Base-by-base conservation (phyloP, 2,329 filamentous ascomycete genomes). In the Colletotrichum orbiculare region DNA sequence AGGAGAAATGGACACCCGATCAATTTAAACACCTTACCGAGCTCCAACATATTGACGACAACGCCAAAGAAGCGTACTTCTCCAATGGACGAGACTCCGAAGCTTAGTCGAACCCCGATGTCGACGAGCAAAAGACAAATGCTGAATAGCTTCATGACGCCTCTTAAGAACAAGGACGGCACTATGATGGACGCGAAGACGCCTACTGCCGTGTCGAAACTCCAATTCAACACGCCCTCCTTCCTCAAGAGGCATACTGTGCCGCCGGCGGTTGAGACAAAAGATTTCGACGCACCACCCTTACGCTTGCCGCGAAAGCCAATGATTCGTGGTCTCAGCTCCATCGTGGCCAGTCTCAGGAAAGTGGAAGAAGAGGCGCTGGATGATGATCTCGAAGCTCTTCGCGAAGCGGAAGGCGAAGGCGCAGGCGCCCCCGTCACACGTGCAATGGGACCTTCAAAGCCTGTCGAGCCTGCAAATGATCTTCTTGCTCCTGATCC, bases 331-430 rank as follows among this genome's bases (percentile, higher is more conserved):
- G 91, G 90, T 35, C 77, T 96, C 60, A 94, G 91, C 73, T 89
- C 87, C 67, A 90, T 94, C 69, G 89, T 95, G 25, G 89, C 90
- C 17, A 86, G 86, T 33, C 79, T 95, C 69, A 84, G 89, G 66
- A 89, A 88, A 72, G 82, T 92, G 60, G 89, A 93, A 73, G 90
- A 93, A 56, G 87, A 91, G 48, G 80, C 81, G 15, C 79, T 90
- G 33, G 58, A 93, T 54, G 91, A 94, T 34, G 91, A 95, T 39
- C 79, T 92, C 66, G 91, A 94, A 8, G 87, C 89, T 2, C 78
- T 95, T 73, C 85, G 85, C n/a, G 92, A 94, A 73, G 79, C 90
- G 71, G 91, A 95, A 74, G 75, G 78, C 82, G 42, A 75, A 71
- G n/a, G 69, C 65, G 57, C 74, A 69, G 25, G 25, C 25, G 25